These are phyloP conservation scores for Ceratocystis albifundus DNA, from an alignment of 2,329 filamentous ascomycete species.

Conservation along the genomic window DNA sequence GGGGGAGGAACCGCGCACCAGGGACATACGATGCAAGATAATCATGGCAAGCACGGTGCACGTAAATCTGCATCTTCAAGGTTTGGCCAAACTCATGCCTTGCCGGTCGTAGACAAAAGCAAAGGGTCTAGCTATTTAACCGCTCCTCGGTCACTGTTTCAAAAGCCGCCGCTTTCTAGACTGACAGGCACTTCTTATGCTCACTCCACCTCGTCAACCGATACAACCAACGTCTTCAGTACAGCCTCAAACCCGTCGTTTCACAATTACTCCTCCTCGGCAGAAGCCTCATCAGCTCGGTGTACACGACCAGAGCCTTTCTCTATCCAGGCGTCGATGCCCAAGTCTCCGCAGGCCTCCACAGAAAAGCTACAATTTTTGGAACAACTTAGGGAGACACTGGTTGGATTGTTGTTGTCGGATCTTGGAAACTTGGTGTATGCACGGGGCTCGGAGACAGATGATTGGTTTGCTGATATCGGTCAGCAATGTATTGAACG, in stretches of 20 bases:
- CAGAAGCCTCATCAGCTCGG: conserved; percentile 33
- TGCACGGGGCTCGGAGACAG: conserved; percentile 82
- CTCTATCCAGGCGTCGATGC: conserved; percentile 54
- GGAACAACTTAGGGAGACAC: conserved; percentile 60
- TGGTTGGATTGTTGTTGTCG: conserved; percentile 76
- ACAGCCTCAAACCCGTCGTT: conserved; percentile 38
- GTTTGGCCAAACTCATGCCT: not conserved
- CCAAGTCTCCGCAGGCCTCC: conserved; percentile 41
- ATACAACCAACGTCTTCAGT: conserved; percentile 43
- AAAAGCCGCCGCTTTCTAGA: conserved; percentile 53
- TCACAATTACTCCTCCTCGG: conserved; percentile 37
- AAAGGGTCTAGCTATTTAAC: not conserved
- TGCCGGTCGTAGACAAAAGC: not conserved
- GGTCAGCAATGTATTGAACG: conserved; percentile 55
- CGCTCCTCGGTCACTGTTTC: conserved; percentile 85
- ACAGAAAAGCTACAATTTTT: conserved; percentile 71
- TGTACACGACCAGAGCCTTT: conserved; percentile 56
- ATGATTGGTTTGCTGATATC: conserved; percentile 67
- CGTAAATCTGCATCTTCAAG: not conserved
- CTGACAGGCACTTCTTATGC: conserved; percentile 44
- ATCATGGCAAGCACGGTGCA: conserved; percentile 35
- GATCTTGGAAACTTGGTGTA: conserved; percentile 82
- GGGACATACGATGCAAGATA: conserved; percentile 41
- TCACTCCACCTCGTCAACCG: conserved; percentile 51
- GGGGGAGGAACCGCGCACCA: not conserved